Evolutionary conservation across 768 basidiomycete species (phyloP).

Genomic region (Lentinula sp.): DNA sequence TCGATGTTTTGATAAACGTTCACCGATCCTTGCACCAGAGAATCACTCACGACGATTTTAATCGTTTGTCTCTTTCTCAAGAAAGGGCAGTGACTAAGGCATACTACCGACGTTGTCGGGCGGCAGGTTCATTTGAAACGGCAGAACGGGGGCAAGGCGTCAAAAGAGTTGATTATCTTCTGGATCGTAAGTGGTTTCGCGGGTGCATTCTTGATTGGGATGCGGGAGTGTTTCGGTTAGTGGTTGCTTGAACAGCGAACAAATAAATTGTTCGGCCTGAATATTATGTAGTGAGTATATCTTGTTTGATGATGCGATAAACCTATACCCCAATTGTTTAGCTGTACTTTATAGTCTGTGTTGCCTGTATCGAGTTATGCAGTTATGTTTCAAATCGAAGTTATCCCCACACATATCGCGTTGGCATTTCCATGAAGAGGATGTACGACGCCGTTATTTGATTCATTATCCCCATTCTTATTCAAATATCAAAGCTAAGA

Average conservation of each 20-base stretch:
- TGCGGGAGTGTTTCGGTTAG: constrained; percentile 31
- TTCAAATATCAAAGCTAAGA: too few species aligned
- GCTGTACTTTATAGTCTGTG: too few species aligned
- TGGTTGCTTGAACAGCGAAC: constrained; percentile 8
- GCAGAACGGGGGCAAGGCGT: constrained; percentile 42
- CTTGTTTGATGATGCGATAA: not conserved
- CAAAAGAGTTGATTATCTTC: constrained; percentile 55
- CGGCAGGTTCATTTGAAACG: constrained; percentile 12
- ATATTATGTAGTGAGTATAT: not conserved
- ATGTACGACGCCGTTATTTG: too few species aligned
- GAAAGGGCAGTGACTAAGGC: constrained; percentile 28
- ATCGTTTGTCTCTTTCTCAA: constrained; percentile 20
- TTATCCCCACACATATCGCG: too few species aligned
- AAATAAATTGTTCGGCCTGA: too few species aligned
- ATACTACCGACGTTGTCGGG: constrained; percentile 31
- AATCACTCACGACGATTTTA: constrained; percentile 37
- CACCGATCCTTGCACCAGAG: constrained; percentile 40
- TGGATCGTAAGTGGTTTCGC: constrained; percentile 38
- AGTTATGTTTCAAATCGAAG: too few species aligned
- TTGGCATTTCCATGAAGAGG: too few species aligned
- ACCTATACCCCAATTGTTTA: too few species aligned
- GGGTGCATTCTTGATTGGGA: constrained; percentile 37
- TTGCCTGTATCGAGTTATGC: too few species aligned
- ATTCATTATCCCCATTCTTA: too few species aligned
- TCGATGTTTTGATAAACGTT: constrained; percentile 51